These are phyloP conservation scores for Lasiodiplodia sp. DNA, from an alignment of 2,329 filamentous ascomycete genomes.

Conservation along the genomic window DNA sequence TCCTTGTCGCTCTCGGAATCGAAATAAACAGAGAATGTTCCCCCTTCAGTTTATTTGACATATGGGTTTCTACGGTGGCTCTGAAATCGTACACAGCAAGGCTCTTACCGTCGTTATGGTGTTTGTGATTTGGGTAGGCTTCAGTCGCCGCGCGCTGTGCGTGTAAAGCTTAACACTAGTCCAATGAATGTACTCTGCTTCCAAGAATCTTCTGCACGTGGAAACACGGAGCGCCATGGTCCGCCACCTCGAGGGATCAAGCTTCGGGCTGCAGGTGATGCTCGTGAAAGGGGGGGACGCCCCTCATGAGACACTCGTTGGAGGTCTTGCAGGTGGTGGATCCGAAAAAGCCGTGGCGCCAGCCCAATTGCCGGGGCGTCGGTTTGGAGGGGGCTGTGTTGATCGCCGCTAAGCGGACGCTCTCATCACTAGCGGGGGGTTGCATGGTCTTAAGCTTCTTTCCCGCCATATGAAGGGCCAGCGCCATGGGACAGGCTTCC, in stretches of 20 bases:
- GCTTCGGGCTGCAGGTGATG: not conserved
- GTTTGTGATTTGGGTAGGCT: slow-evolving; percentile 14
- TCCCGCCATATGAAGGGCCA: slow-evolving; percentile 15
- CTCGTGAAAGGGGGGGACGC: slow-evolving; percentile 2
- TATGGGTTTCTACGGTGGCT: slow-evolving; percentile 15
- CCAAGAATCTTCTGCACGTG: not conserved
- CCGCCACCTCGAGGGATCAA: not conserved
- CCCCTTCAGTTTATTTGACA: slow-evolving; percentile 17
- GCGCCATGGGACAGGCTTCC: slow-evolving; percentile 7
- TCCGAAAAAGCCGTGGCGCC: slow-evolving; percentile 18
- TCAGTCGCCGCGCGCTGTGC: slow-evolving; percentile 17
- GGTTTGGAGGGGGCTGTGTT: not conserved
- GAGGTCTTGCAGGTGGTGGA: slow-evolving; percentile 14
- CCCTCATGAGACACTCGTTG: not conserved
- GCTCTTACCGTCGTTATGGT: not conserved
- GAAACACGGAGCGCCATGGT: not conserved
- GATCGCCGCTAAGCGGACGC: slow-evolving; percentile 12
- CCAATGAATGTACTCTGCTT: slow-evolving; percentile 23
- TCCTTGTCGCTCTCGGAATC: slow-evolving; percentile 27
- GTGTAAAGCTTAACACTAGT: slow-evolving; percentile 26
- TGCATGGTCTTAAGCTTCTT: slow-evolving; percentile 20
- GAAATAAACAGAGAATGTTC: slow-evolving; percentile 23
- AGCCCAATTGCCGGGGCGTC: not conserved
- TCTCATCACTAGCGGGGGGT: slow-evolving; percentile 1
- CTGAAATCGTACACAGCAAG: slow-evolving; percentile 17